phyloP scores from a whole-genome alignment of 495 filamentous ascomycete genomes.

The Pyrenula aspistea region DNA sequence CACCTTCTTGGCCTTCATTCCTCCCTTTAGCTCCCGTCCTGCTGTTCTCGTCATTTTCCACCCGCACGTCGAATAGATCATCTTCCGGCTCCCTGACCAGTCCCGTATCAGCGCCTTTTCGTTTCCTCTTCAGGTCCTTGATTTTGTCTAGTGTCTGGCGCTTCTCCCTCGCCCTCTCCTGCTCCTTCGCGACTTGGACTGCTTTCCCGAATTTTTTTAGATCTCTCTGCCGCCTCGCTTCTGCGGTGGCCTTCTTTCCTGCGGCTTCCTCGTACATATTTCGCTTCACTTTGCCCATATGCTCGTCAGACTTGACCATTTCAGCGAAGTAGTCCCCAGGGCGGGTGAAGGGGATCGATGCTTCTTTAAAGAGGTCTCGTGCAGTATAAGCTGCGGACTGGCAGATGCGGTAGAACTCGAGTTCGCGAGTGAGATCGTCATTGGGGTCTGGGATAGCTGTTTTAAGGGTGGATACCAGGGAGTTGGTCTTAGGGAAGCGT shows the following conservation, averaged over 20 bases:
- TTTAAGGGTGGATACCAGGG: conserved; percentile 39
- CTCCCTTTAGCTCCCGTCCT: conserved; percentile 22
- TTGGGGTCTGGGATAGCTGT: conserved; percentile 52
- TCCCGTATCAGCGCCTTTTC: conserved; percentile 56
- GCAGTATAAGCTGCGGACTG: conserved; percentile 64
- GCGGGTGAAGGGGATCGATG: conserved; percentile 72
- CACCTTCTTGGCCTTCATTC: conserved; percentile 15
- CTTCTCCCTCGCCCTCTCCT: conserved; percentile 86
- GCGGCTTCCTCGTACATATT: conserved; percentile 90
- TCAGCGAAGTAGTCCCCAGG: conserved; percentile 95
- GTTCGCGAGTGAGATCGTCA: conserved; percentile 80
- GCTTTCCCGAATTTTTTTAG: conserved; percentile 99
- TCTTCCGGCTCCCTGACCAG: conserved; percentile 52
- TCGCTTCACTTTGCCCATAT: conserved; percentile 91
- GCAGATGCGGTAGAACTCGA: conserved; percentile 88
- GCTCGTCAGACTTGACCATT: conserved; percentile 97
- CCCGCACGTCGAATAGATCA: conserved; percentile 87
- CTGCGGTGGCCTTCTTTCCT: conserved; percentile 78
- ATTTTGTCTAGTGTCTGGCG: conserved; percentile 88
- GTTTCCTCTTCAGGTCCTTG: conserved; percentile 83
- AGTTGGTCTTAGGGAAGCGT: conserved; percentile 55
- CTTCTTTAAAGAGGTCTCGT: conserved; percentile 61
- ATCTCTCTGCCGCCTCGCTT: conserved; percentile 85
- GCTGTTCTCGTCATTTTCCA: conserved; percentile 61
- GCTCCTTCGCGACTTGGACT: conserved; percentile 91